Conservation (phyloP, 495 filamentous ascomycete genomes). For the Penicillium tannophilum region DNA sequence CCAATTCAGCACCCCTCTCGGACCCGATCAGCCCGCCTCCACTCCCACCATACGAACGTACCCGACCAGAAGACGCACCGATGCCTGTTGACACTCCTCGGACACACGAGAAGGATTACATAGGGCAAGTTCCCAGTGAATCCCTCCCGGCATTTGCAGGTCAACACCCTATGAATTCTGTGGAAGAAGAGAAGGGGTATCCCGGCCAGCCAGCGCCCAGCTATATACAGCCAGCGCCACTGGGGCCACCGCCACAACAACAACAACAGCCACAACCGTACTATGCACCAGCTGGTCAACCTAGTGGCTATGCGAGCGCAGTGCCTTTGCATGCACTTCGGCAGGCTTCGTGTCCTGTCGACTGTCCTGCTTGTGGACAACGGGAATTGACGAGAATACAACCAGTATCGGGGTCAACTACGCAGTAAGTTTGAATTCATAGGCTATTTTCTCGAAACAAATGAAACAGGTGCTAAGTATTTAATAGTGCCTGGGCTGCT, state of each 20-base stretch:
- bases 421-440: constrained; percentile 45
- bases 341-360: constrained; percentile 43
- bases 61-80: neutral
- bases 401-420: constrained; percentile 46
- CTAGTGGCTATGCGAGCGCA: constrained; percentile 33
- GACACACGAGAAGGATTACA: neutral
- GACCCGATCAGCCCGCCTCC: neutral
- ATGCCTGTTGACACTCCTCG: neutral
- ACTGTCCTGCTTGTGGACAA: constrained; percentile 51
- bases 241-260: too few relatives aligned
- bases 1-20: neutral
- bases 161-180: neutral
- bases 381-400: constrained; percentile 49
- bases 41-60: neutral
- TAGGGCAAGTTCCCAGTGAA: neutral
- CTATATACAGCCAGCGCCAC: constrained; percentile 8
- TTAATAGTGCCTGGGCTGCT: constrained; percentile 52
- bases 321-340: constrained; percentile 36
- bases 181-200: constrained; percentile 20
- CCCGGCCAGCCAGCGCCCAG: constrained; percentile 20
- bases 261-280: constrained; percentile 13
- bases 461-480: too few relatives aligned
- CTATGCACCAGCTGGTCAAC: constrained; percentile 23
- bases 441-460: neutral
- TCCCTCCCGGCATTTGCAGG: neutral